Conservation (phyloP, 495 filamentous ascomycete genomes). For the Trichoderma reesei region DNA sequence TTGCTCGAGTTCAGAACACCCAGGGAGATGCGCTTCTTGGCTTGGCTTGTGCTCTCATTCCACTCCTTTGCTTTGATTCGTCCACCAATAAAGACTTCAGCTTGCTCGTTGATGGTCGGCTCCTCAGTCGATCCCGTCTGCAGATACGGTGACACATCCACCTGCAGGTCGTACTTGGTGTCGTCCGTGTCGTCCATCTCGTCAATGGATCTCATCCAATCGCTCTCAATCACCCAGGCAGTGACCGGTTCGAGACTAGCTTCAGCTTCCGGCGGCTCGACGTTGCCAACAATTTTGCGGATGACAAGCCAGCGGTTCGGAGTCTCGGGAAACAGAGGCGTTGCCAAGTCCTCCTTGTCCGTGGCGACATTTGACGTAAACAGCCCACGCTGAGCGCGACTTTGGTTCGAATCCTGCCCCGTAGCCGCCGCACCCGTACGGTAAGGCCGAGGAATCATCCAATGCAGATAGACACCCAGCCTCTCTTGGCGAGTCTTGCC, state of each 20-base stretch:
- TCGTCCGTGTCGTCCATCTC: conserved; percentile 16
- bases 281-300: conserved; percentile 21
- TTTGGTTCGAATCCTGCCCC: conserved; percentile 11
- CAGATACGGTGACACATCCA: conserved; percentile 41
- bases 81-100: conserved; percentile 43
- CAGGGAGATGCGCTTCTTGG: conserved; percentile 18
- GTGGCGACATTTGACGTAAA: no score
- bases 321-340: conserved; percentile 20
- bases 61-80: conserved; percentile 18
- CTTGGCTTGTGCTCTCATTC: conserved; percentile 4
- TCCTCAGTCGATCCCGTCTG: background rate
- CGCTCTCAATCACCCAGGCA: conserved; percentile 43
- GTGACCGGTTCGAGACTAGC: conserved; percentile 18
- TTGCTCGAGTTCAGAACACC: conserved; percentile 27
- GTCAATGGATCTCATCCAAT: conserved; percentile 27
- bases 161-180: conserved; percentile 30
- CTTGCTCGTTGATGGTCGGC: conserved; percentile 27
- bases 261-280: conserved; percentile 8
- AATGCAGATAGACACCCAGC: conserved; percentile 44
- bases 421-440: conserved; percentile 29
- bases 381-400: no score
- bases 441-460: conserved; percentile 40
- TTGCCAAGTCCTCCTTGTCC: conserved; percentile 12
- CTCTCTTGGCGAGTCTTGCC: conserved; percentile 18
- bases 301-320: conserved; percentile 38